phyloP scores from a whole-genome alignment of 768 basidiomycete species.

The Lenzites betulinus region DNA sequence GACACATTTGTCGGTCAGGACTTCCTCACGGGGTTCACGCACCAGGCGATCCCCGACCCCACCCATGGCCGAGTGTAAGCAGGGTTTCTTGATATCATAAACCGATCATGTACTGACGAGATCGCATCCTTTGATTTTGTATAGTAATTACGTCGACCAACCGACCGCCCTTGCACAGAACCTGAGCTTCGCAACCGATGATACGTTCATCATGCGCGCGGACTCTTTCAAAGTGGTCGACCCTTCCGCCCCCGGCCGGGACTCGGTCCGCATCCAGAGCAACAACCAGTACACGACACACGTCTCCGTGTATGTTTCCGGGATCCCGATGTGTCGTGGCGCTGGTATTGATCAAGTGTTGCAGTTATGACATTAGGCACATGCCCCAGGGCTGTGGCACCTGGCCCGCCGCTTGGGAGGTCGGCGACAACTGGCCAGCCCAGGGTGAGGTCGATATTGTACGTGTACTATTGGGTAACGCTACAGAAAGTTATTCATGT shows the following conservation, averaged over 20 bases:
- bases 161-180: constrained; percentile 54
- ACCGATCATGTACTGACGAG: not conserved
- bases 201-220: constrained; percentile 57
- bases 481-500: not conserved
- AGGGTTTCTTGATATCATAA: not conserved
- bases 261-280: constrained; percentile 58
- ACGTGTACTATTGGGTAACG: not conserved
- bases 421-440: constrained; percentile 52
- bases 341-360: not conserved
- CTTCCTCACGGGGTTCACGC: constrained; percentile 53
- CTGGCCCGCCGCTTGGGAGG: constrained; percentile 65
- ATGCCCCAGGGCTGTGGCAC: constrained; percentile 56
- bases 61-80: constrained; percentile 70
- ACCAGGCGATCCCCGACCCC: constrained; percentile 56
- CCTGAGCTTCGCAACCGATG: constrained; percentile 55
- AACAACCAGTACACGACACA: constrained; percentile 53
- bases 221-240: constrained; percentile 51
- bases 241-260: constrained; percentile 53
- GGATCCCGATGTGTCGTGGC: constrained; percentile 26
- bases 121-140: not conserved
- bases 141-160: constrained; percentile 47
- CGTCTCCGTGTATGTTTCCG: constrained; percentile 32
- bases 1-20: constrained; percentile 27
- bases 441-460: constrained; percentile 44
- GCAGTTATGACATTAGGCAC: constrained; percentile 49